Percentiles rank a stretch among this genome's conserved stretches.
These are phyloP conservation scores for Hydnomerulius pinastri DNA, from an alignment of 768 basidiomycete genomes.

Conservation along the genomic window DNA sequence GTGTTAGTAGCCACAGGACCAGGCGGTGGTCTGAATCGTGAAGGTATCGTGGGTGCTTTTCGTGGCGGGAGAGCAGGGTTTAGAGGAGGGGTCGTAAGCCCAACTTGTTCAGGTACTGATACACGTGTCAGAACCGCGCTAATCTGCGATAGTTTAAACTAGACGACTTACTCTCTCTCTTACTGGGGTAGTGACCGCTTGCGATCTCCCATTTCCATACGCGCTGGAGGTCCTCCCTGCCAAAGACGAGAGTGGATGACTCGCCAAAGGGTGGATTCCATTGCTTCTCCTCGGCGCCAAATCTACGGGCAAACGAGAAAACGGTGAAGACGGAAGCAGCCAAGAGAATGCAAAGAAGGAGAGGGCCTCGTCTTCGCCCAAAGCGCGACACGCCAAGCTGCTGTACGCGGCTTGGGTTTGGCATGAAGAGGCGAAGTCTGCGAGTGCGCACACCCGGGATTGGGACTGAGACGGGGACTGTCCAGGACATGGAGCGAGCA, in stretches of 20 bases:
- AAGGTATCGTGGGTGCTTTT: constrained; percentile 45
- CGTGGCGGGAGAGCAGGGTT: constrained; percentile 78
- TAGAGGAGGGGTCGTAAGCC: constrained; percentile 51
- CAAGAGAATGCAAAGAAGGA: constrained; percentile 51
- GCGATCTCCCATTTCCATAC: constrained; percentile 97
- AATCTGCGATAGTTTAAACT: neutral
- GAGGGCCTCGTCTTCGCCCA: constrained; percentile 56
- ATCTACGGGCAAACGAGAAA: constrained; percentile 63
- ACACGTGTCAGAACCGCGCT: neutral
- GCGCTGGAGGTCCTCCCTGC: constrained; percentile 76
- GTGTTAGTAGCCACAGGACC: constrained; percentile 56
- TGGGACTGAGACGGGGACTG: constrained; percentile 56
- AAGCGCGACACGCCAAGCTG: constrained; percentile 56
- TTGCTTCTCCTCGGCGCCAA: constrained; percentile 59
- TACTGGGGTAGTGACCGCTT: constrained; percentile 93
- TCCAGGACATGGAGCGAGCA: constrained; percentile 52
- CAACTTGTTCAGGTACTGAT: constrained; percentile 71
- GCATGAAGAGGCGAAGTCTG: constrained; percentile 56
- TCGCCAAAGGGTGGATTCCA: constrained; percentile 65
- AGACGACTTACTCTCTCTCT: constrained; percentile 61
- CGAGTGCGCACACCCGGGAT: constrained; percentile 62
- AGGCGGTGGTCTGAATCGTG: constrained; percentile 48
- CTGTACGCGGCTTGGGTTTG: constrained; percentile 63
- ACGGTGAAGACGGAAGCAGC: constrained; percentile 50
- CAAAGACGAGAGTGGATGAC: constrained; percentile 72